Conservation (phyloP, 106 monocot genomes). For the Apostasia shenzhenica region DNA sequence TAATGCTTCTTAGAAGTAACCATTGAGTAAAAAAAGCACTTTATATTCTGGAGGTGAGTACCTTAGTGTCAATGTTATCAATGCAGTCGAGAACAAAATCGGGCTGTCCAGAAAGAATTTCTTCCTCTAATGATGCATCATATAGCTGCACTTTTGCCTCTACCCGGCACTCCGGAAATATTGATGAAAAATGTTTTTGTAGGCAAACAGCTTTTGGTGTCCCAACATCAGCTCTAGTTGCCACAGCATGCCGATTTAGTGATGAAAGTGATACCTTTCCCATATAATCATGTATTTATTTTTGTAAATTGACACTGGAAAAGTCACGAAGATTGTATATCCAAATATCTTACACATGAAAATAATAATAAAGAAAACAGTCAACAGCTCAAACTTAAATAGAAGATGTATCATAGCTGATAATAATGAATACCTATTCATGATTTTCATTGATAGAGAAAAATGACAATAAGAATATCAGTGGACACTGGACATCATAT, state of each 20-base stretch:
- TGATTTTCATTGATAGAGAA: neutral
- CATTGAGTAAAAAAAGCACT: too few species aligned
- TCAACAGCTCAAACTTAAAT: neutral
- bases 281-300: constrained; percentile 7
- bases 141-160: constrained; percentile 88
- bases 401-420: neutral
- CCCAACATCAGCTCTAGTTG: constrained; percentile 91
- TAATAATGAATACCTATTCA: neutral
- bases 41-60: constrained; percentile 2
- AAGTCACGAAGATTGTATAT: neutral
- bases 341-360: neutral
- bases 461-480: neutral
- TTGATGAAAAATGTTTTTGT: constrained; percentile 80
- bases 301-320: neutral
- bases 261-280: constrained; percentile 91
- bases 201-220: constrained; percentile 86
- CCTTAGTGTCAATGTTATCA: constrained; percentile 99
- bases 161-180: constrained; percentile 86
- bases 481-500: too few species aligned
- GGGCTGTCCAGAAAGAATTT: constrained; percentile 84
- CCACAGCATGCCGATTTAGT: constrained; percentile 96
- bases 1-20: too few species aligned
- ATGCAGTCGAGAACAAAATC: constrained; percentile 98
- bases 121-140: constrained; percentile 82
- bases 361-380: neutral